A percentile compares a stretch with the other conserved stretches of the same genome.
Conservation (phyloP, 2,329 filamentous ascomycete genomes). For the Lecanicillium sp. region DNA sequence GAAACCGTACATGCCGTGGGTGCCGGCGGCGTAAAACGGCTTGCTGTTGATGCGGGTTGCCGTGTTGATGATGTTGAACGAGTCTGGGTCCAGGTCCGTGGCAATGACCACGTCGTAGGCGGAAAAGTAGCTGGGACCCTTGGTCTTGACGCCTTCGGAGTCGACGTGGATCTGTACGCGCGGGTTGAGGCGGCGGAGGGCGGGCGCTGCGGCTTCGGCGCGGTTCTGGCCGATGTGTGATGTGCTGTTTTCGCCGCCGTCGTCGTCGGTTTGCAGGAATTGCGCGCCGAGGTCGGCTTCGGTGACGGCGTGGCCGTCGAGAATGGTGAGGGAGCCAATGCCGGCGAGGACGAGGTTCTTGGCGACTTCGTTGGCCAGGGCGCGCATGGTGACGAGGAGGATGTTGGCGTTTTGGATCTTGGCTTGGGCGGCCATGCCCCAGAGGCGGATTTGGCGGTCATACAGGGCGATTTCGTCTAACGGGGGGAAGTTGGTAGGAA, state of each 20-base stretch:
- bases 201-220: conserved; percentile 68
- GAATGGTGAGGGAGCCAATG: conserved; percentile 79
- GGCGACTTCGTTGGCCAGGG: conserved; percentile 85
- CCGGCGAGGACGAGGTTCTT: conserved; percentile 96
- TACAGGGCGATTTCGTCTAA: conserved; percentile 93
- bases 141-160: conserved; percentile 55
- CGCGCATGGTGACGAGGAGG: conserved; percentile 79
- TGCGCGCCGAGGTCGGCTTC: conserved; percentile 74
- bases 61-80: conserved; percentile 74
- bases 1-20: conserved; percentile 88
- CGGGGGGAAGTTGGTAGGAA: neutral
- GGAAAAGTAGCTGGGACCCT: conserved; percentile 66
- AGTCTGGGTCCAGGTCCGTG: conserved; percentile 72
- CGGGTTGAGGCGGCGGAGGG: conserved; percentile 80
- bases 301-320: conserved; percentile 68
- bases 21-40: conserved; percentile 81
- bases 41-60: conserved; percentile 69
- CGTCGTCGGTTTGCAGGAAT: conserved; percentile 63
- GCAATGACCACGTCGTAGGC: conserved; percentile 81
- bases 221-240: conserved; percentile 69
- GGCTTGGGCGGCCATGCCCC: conserved; percentile 93
- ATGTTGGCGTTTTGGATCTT: conserved; percentile 85
- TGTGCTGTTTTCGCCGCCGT: conserved; percentile 35
- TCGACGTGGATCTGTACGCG: conserved; percentile 72
- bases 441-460: conserved; percentile 92